Percentiles rank a stretch among this genome's conserved stretches.
These are phyloP conservation scores for Shiraia bambusicola DNA, from an alignment of 2,329 filamentous ascomycete genomes.

Conservation along the genomic window DNA sequence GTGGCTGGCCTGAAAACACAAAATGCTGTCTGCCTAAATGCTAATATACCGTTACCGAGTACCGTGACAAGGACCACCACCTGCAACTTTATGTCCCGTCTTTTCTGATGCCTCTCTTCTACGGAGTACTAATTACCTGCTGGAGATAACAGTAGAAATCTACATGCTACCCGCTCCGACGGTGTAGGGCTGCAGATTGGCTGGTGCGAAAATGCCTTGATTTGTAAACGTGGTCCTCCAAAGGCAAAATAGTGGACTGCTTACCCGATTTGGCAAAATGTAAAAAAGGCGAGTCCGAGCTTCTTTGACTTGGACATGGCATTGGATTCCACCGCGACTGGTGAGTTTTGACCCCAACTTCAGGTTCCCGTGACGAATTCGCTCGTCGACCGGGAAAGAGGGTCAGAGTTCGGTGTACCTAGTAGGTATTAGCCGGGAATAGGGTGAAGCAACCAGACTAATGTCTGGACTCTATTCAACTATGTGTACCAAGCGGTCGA, in stretches of 20 bases:
- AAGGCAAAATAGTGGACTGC: neutral
- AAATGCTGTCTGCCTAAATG: neutral
- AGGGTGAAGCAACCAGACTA: too few species aligned
- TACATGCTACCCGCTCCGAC: neutral
- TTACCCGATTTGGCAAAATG: neutral
- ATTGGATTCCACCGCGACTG: neutral
- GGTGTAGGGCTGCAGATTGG: constrained; percentile 1
- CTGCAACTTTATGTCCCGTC: neutral
- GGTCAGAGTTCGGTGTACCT: too few species aligned
- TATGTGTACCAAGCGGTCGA: constrained; percentile 3
- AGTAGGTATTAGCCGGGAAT: too few species aligned
- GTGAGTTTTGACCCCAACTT: neutral
- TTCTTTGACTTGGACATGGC: too few species aligned
- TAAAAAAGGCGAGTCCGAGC: neutral
- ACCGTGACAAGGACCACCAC: constrained; percentile 3
- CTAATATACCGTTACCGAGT: constrained; percentile 2
- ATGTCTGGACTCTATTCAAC: neutral
- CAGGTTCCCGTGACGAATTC: too few species aligned
- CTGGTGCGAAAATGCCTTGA: neutral
- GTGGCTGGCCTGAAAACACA: constrained; percentile 12
- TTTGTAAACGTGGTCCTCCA: neutral
- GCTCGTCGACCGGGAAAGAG: too few species aligned
- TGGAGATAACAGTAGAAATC: neutral
- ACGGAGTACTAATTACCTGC: constrained; percentile 14
- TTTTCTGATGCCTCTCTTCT: constrained; percentile 9